Evolutionary conservation across 164 flowering plant species (phyloP).

Genomic region (Vitis amurensis): DNA sequence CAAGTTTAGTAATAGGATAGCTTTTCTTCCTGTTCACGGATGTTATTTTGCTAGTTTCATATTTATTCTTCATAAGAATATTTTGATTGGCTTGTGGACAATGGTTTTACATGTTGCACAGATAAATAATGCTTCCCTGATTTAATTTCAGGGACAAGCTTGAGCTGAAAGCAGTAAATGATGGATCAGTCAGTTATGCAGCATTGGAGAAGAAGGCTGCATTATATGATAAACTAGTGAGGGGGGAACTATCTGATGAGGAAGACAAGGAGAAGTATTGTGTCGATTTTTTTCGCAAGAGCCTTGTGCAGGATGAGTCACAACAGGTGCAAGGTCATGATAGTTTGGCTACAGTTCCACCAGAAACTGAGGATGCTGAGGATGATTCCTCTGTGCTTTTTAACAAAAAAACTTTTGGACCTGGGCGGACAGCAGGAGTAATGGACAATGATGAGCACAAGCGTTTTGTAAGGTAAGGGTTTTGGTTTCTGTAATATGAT

Average conservation of each 20-base stretch:
- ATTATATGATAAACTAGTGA: conserved; percentile 76
- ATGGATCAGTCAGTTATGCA: conserved; percentile 84
- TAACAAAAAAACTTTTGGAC: conserved; percentile 43
- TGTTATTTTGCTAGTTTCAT: too few species aligned
- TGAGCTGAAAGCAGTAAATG: conserved; percentile 82
- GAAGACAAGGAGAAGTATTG: conserved; percentile 94
- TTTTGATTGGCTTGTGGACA: background rate
- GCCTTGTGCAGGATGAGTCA: conserved; percentile 43
- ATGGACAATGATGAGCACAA: conserved; percentile 69
- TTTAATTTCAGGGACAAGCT: conserved; percentile 78
- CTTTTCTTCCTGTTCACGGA: too few species aligned
- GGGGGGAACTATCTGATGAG: conserved; percentile 89
- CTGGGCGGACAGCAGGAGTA: conserved; percentile 56
- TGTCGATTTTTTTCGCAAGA: conserved; percentile 88
- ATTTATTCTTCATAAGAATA: too few species aligned
- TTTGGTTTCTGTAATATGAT: background rate
- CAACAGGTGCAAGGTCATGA: conserved; percentile 28
- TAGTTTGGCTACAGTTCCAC: conserved; percentile 17
- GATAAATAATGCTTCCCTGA: background rate
- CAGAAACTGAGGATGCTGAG: conserved; percentile 36
- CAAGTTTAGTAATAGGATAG: too few species aligned
- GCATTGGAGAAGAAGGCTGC: conserved; percentile 93
- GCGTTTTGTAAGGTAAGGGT: conserved; percentile 76
- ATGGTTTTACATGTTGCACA: background rate
- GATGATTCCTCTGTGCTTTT: conserved; percentile 27